These are phyloP conservation scores for Naematelia encephala DNA, from an alignment of 768 basidiomycete species.

Conservation along the genomic window DNA sequence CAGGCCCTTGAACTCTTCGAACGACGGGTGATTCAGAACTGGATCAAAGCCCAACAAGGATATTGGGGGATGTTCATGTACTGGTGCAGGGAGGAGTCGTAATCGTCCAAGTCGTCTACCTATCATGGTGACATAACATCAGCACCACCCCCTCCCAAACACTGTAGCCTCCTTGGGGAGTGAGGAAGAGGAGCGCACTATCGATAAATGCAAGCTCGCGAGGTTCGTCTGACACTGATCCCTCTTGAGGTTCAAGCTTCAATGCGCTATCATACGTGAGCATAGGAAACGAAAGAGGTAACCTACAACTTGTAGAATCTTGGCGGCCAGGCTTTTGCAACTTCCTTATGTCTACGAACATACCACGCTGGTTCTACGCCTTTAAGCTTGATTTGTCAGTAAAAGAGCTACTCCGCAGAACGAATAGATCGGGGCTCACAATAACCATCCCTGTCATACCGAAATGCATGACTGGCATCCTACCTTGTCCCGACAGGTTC, in stretches of 20 bases:
- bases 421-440: slow-evolving; percentile 50
- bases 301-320: slow-evolving; percentile 40
- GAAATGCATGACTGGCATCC: slow-evolving; percentile 69
- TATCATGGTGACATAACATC: no score
- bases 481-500: slow-evolving; percentile 61
- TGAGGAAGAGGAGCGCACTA: slow-evolving; percentile 26
- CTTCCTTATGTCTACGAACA: slow-evolving; percentile 38
- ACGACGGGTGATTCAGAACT: slow-evolving; percentile 63
- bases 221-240: slow-evolving; percentile 46
- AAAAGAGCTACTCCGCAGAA: not conserved
- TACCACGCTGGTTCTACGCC: slow-evolving; percentile 50
- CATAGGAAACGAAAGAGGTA: not conserved
- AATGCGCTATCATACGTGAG: slow-evolving; percentile 52
- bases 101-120: slow-evolving; percentile 68
- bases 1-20: slow-evolving; percentile 56
- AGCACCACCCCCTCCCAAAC: not conserved
- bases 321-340: slow-evolving; percentile 40
- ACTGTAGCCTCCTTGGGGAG: no score
- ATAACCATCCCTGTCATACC: slow-evolving; percentile 85
- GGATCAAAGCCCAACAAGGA: slow-evolving; percentile 74
- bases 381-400: slow-evolving; percentile 31
- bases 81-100: slow-evolving; percentile 61
- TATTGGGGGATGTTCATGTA: slow-evolving; percentile 63
- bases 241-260: slow-evolving; percentile 56
- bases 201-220: slow-evolving; percentile 68